Evolutionary conservation across 768 basidiomycete genomes (phyloP).

Genomic region (Mrakia gelida): DNA sequence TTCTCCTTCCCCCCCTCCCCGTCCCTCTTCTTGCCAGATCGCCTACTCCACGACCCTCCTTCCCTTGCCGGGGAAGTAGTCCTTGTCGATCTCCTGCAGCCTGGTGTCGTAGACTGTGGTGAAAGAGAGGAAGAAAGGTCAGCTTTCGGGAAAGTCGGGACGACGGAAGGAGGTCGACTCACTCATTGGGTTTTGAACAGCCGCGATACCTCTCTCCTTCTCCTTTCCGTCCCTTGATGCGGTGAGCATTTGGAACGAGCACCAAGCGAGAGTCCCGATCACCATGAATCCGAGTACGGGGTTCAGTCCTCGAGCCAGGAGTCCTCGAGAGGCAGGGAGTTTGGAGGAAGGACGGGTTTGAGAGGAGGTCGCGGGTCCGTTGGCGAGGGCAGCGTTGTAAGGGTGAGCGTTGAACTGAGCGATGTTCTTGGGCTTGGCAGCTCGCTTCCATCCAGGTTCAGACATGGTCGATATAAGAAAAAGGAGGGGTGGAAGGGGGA

Average conservation of each 20-base stretch:
- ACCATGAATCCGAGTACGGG: conserved; percentile 4
- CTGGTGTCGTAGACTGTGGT: not conserved
- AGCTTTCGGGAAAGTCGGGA: no score
- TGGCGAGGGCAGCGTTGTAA: conserved; percentile 11
- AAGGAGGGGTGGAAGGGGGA: not conserved
- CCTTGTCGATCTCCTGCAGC: not conserved
- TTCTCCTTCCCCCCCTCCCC: not conserved
- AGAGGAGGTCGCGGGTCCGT: not conserved
- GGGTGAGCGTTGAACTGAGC: not conserved
- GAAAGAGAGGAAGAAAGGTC: not conserved
- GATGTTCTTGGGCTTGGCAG: conserved; percentile 4
- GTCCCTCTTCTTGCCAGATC: not conserved
- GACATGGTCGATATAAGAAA: not conserved
- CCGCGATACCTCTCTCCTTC: not conserved
- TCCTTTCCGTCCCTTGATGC: not conserved
- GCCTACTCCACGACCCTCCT: not conserved
- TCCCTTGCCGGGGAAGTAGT: conserved; percentile 3
- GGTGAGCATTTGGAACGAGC: conserved; percentile 17
- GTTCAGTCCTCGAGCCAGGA: not conserved
- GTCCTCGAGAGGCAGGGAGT: not conserved
- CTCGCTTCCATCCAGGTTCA: not conserved
- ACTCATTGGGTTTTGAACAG: conserved; percentile 1
- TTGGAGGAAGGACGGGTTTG: not conserved
- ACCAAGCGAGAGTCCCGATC: conserved; percentile 6
- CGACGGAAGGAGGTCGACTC: not conserved